Evolutionary conservation across 2,329 filamentous ascomycete genomes (phyloP), one percentile per base, ranked within the genome.

Genomic region (Geoglossum cookeanum): DNA sequence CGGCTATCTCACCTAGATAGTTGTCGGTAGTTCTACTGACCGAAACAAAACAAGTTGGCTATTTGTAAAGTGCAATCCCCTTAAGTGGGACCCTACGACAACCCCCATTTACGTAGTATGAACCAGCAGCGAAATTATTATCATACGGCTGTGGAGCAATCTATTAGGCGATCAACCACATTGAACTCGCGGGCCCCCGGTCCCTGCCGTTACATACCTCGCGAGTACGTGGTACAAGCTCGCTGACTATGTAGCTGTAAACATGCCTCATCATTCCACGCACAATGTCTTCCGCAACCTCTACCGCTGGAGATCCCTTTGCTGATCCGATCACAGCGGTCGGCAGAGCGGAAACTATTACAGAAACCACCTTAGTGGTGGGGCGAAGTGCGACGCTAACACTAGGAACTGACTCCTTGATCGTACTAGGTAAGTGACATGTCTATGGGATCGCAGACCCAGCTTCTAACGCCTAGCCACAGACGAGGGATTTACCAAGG

Each of bases 341-440:
- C 51, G 66, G 67, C 35, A 65, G 66, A 55, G 63, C 65, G 56
- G 67, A 67, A 45, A 60, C 62, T 57, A 65, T 69, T 35, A 65
- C 66, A 55, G 72, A 73, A 60, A 66, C 70, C 54, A 77, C 75
- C 45, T 68, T 81, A 58, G 66, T 69, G 54, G 75, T 83, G 17
- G 78, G 76, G 62, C 72, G 76, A 58, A 75, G 78, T 66, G 78
- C 78, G 9, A 79, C 75, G 30, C 69, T 85, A 55, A 82, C 78
- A 0, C 69, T 85, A 47, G 76, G 75, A 22, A 77, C 75, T 0
- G 79, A 84, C 63, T 74, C 78, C 33, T 70, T 84, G 55, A 73
- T 81, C 60, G 72, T 84, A 11, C 66, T 78, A 57, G 78, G 79
- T 80, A 53, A 37, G 3, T 22, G 49, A 53, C 71, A 49, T 55